Conservation (phyloP, 2,329 filamentous ascomycete species). For the Microdochium paspali region DNA sequence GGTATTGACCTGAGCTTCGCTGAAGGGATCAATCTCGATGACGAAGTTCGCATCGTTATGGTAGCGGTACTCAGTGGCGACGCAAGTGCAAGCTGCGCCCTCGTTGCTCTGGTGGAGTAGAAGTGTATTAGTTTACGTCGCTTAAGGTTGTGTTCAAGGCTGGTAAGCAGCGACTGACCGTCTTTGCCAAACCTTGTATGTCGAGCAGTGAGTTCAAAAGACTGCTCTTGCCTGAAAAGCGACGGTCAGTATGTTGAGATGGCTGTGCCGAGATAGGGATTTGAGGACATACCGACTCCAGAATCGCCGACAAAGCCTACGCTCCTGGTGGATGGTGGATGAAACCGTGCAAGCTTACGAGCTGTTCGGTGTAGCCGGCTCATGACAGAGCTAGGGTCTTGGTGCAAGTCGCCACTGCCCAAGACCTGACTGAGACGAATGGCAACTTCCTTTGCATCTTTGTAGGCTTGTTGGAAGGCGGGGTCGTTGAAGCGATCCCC, state of each 20-base stretch:
- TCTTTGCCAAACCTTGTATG: slow-evolving; percentile 23
- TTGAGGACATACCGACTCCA: slow-evolving; percentile 26
- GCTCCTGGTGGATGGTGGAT: slow-evolving; percentile 25
- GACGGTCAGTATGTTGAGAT: not conserved
- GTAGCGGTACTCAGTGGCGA: slow-evolving; percentile 34
- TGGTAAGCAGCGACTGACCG: too few relatives aligned
- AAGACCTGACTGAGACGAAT: slow-evolving; percentile 19
- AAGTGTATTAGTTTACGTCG: too few relatives aligned
- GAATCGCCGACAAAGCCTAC: slow-evolving; percentile 40
- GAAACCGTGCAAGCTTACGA: slow-evolving; percentile 21
- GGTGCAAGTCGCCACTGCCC: slow-evolving; percentile 21
- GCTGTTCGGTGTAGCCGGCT: slow-evolving; percentile 21
- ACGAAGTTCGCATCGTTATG: slow-evolving; percentile 20
- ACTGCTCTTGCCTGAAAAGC: slow-evolving; percentile 33
- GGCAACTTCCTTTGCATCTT: slow-evolving; percentile 22
- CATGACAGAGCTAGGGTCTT: slow-evolving; percentile 28
- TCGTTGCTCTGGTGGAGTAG: slow-evolving; percentile 26
- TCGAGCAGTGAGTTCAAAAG: slow-evolving; percentile 39
- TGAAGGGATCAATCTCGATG: slow-evolving; percentile 24
- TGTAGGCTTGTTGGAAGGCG: slow-evolving; percentile 22
- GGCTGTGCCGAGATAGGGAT: not conserved
- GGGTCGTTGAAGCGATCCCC: slow-evolving; percentile 24
- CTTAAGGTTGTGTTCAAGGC: too few relatives aligned
- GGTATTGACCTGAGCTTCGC: slow-evolving; percentile 15
- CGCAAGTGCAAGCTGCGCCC: slow-evolving; percentile 36